Percentiles rank a stretch among this genome's conserved stretches.
phyloP scores from a whole-genome alignment of 2,329 filamentous ascomycete species.

The Blumeriella jaapii region DNA sequence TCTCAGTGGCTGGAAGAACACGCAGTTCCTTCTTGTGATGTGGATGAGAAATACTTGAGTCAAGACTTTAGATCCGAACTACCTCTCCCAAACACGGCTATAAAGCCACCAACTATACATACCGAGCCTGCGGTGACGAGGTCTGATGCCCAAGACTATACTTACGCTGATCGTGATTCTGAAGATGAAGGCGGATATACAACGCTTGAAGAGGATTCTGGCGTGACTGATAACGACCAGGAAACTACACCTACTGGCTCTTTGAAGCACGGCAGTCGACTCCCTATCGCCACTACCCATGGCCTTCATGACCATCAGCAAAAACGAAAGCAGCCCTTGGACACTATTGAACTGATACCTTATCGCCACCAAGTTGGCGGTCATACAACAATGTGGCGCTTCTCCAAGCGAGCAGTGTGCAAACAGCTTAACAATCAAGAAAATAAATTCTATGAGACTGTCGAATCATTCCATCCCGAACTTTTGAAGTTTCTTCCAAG shows the following conservation, averaged over 20 bases:
- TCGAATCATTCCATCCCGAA: constrained; percentile 83
- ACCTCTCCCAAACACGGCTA: constrained; percentile 8
- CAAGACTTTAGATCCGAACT: constrained; percentile 12
- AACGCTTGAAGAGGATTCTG: constrained; percentile 18
- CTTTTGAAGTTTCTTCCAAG: constrained; percentile 84
- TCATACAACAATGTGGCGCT: constrained; percentile 91
- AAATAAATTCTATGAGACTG: constrained; percentile 96
- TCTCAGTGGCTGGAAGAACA: constrained; percentile 27
- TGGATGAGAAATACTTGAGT: constrained; percentile 14
- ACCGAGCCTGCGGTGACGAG: constrained; percentile 6
- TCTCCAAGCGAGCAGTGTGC: constrained; percentile 89
- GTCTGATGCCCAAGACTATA: constrained; percentile 1
- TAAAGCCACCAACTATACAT: constrained; percentile 23
- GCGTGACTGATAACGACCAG: constrained; percentile 17
- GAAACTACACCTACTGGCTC: constrained; percentile 25
- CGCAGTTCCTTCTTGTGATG: constrained; percentile 28
- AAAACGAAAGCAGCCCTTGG: constrained; percentile 45
- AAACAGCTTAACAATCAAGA: constrained; percentile 97
- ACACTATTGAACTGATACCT: constrained; percentile 90
- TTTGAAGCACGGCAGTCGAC: constrained; percentile 21
- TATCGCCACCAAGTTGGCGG: constrained; percentile 97
- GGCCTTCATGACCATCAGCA: constrained; percentile 40
- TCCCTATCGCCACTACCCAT: constrained; percentile 20
- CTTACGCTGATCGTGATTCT: constrained; percentile 12
- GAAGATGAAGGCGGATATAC: constrained; percentile 19